Evolutionary conservation across 352 stramenopile species (phyloP).

Genomic region (Pythium chondricola): DNA sequence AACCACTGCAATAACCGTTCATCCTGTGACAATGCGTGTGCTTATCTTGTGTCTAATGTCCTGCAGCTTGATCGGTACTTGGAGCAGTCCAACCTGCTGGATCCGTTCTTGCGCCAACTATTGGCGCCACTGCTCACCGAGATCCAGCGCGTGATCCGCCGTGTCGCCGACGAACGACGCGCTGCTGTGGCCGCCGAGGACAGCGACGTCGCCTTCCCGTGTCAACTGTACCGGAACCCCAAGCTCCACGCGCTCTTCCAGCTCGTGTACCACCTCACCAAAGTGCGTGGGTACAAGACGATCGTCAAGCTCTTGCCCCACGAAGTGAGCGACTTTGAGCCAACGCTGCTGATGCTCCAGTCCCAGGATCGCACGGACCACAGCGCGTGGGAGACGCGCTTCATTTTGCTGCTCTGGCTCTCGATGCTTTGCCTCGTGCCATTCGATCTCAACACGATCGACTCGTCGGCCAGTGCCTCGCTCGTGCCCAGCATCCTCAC

Average conservation of each 20-base stretch:
- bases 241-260: conserved; percentile 85
- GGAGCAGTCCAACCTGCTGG: conserved; percentile 87
- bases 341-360: conserved; percentile 85
- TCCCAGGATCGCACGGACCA: conserved; percentile 82
- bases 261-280: conserved; percentile 94
- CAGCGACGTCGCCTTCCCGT: conserved; percentile 48
- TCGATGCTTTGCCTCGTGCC: conserved; percentile 96
- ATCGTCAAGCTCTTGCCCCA: conserved; percentile 95
- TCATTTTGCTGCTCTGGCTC: conserved; percentile 95
- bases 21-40: not conserved
- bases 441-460: conserved; percentile 95
- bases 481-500: conserved; percentile 79
- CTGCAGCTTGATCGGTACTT: conserved; percentile 79
- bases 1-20: not conserved
- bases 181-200: not conserved
- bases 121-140: conserved; percentile 62
- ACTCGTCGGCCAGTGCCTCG: conserved; percentile 72
- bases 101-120: conserved; percentile 77
- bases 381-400: conserved; percentile 66
- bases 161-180: conserved; percentile 25
- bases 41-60: not conserved
- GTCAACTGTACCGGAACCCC: conserved; percentile 65
- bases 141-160: conserved; percentile 50
- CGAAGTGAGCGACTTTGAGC: conserved; percentile 94
- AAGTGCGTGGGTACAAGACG: conserved; percentile 95